phyloP scores from a whole-genome alignment of 2,329 filamentous ascomycete genomes.

The Mollisia scopiformis region DNA sequence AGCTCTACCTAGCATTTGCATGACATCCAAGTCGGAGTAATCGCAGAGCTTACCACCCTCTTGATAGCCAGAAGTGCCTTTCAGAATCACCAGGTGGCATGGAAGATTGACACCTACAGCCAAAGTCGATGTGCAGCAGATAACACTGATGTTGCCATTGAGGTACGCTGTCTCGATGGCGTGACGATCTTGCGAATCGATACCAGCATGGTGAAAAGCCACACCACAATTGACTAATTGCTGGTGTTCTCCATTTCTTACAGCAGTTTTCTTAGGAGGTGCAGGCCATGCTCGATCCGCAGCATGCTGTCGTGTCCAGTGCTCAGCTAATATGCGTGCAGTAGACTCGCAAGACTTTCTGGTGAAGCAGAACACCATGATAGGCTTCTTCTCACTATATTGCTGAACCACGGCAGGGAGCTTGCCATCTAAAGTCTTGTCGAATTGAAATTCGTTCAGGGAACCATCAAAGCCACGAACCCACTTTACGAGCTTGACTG shows the following conservation, averaged over 20 bases:
- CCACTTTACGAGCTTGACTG: constrained; percentile 75
- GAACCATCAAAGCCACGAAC: constrained; percentile 70
- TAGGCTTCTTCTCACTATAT: constrained; percentile 72
- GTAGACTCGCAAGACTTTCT: constrained; percentile 71
- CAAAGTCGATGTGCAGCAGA: constrained; percentile 86
- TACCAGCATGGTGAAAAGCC: constrained; percentile 81
- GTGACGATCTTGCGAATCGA: constrained; percentile 65
- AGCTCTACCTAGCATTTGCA: constrained; percentile 89
- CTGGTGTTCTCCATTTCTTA: constrained; percentile 63
- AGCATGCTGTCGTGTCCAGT: constrained; percentile 59
- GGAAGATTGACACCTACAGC: constrained; percentile 84
- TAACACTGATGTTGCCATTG: constrained; percentile 72
- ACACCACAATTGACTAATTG: constrained; percentile 58
- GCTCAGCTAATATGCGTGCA: constrained; percentile 66
- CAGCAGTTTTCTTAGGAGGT: constrained; percentile 52
- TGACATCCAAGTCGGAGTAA: constrained; percentile 81
- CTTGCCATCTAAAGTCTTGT: constrained; percentile 67
- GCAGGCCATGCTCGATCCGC: constrained; percentile 64
- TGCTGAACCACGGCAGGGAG: constrained; percentile 67
- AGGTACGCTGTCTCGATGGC: constrained; percentile 71
- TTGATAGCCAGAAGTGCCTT: constrained; percentile 73
- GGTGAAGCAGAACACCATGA: constrained; percentile 84
- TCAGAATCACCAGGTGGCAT: constrained; percentile 81
- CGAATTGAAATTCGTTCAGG: constrained; percentile 76
- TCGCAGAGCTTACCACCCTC: constrained; percentile 65